Conservation (phyloP, 1,284 basidiomycete species). For the Trichosporon sp. region DNA sequence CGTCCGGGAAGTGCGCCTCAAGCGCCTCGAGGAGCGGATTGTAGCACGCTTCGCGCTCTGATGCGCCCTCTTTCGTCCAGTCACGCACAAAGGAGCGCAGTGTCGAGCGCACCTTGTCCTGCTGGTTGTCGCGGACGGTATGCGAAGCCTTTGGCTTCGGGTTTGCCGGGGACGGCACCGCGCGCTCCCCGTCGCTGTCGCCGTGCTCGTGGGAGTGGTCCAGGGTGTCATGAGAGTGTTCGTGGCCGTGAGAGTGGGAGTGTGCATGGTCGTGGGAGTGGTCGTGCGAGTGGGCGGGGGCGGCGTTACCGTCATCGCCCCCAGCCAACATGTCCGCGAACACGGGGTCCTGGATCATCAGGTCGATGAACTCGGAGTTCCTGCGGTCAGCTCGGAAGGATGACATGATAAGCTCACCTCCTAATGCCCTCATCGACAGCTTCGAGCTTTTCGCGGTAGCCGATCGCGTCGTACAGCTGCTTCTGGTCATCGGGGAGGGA, state of each 20-base stretch:
- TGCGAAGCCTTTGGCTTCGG: slow-evolving; percentile 14
- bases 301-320: slow-evolving; percentile 13
- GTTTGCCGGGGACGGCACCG: slow-evolving; percentile 11
- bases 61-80: slow-evolving; percentile 74
- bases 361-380: slow-evolving; percentile 49
- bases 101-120: slow-evolving; percentile 76
- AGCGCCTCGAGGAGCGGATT: slow-evolving; percentile 72
- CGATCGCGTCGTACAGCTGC: slow-evolving; percentile 37
- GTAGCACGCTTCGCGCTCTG: slow-evolving; percentile 73
- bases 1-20: slow-evolving; percentile 59
- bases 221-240: not conserved
- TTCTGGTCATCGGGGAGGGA: slow-evolving; percentile 39
- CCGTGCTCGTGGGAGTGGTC: not conserved
- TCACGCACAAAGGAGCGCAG: slow-evolving; percentile 86
- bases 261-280: slow-evolving; percentile 25
- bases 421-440: slow-evolving; percentile 50
- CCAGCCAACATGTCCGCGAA: slow-evolving; percentile 41
- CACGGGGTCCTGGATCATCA: slow-evolving; percentile 45
- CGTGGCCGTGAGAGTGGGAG: slow-evolving; percentile 1
- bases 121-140: slow-evolving; percentile 28
- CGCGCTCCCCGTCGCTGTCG: slow-evolving; percentile 15
- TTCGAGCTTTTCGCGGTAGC: slow-evolving; percentile 48
- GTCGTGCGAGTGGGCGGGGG: slow-evolving; percentile 15
- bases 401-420: slow-evolving; percentile 25
- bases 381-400: slow-evolving; percentile 18